Evolutionary conservation across 805 yeast genomes (phyloP).

Genomic region (Zygosaccharomyces kombuchaensis): DNA sequence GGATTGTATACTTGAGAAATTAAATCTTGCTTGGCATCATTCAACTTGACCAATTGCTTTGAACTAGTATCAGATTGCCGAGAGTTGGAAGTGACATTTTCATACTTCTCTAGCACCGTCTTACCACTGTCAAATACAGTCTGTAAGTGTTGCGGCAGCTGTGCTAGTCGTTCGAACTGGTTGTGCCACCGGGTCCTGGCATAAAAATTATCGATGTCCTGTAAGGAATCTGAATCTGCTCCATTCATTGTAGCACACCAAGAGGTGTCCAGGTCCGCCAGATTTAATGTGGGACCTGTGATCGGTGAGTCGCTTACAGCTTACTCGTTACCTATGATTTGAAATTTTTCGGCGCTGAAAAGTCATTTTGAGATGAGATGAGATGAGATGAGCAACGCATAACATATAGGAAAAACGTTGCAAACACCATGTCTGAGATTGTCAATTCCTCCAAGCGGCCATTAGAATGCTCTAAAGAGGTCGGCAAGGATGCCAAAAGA

Average conservation of each 20-base stretch:
- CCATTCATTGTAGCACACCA: conserved; percentile 5
- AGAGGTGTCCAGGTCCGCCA: not conserved
- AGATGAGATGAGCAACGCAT: conserved; percentile 3
- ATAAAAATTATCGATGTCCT: conserved; percentile 30
- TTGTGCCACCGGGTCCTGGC: conserved; percentile 27
- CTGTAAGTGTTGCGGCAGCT: conserved; percentile 32
- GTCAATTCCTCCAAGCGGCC: conserved; percentile 20
- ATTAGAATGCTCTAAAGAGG: conserved; percentile 14
- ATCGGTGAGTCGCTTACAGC: not conserved
- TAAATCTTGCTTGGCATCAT: conserved; percentile 5
- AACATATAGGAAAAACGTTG: not conserved
- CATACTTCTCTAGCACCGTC: conserved; percentile 16
- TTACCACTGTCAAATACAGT: conserved; percentile 23
- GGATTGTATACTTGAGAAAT: conserved; percentile 7
- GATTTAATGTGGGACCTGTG: not conserved
- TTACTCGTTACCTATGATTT: conserved; percentile 3
- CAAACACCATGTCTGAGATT: conserved; percentile 7
- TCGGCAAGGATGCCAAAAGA: conserved; percentile 19
- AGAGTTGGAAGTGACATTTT: conserved; percentile 1
- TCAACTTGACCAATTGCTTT: conserved; percentile 8
- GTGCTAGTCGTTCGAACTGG: conserved; percentile 26
- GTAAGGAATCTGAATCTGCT: conserved; percentile 6
- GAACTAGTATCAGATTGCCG: not conserved
- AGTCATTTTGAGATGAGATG: conserved; percentile 1
- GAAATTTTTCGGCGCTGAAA: conserved; percentile 12